Conservation (phyloP, 768 basidiomycete species). For the Phallus indusiatus region DNA sequence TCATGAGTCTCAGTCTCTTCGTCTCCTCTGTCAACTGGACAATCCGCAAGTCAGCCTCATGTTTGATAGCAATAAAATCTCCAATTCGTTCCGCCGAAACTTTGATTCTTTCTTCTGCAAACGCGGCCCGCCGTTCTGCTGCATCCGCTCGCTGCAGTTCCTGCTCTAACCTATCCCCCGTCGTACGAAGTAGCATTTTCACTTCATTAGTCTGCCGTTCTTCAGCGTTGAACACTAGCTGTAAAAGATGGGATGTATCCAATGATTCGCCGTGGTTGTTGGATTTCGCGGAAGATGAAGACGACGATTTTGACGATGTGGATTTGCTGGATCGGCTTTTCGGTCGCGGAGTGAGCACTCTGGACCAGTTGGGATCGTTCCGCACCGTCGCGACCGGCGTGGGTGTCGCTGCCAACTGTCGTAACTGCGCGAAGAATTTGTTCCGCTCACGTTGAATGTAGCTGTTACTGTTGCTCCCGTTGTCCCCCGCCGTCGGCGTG, state of each 20-base stretch:
- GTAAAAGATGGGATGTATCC: conserved; percentile 15
- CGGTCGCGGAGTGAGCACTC: not conserved
- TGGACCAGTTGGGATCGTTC: not conserved
- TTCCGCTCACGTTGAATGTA: not conserved
- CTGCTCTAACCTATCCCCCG: conserved; percentile 45
- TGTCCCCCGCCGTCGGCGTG: not conserved
- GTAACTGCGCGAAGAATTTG: not conserved
- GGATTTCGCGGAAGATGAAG: not conserved
- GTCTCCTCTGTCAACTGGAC: conserved; percentile 33
- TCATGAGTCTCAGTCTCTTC: conserved; percentile 35
- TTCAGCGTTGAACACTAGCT: conserved; percentile 40
- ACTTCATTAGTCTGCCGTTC: conserved; percentile 48
- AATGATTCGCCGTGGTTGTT: not conserved
- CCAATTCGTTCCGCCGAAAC: conserved; percentile 30
- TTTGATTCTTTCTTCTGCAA: conserved; percentile 38
- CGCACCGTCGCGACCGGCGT: not conserved
- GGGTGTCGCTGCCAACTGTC: not conserved
- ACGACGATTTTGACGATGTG: not conserved
- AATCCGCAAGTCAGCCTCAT: conserved; percentile 29
- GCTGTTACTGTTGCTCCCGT: not conserved
- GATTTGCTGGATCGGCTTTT: not conserved
- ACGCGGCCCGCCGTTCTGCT: conserved; percentile 39
- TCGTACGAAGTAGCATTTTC: conserved; percentile 40
- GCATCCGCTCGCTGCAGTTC: conserved; percentile 48
- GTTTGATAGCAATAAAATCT: conserved; percentile 33